A percentile compares a stretch with the other conserved stretches of the same genome.
phyloP scores from a whole-genome alignment of 345 rosid species.

The Euphorbia lathyris region DNA sequence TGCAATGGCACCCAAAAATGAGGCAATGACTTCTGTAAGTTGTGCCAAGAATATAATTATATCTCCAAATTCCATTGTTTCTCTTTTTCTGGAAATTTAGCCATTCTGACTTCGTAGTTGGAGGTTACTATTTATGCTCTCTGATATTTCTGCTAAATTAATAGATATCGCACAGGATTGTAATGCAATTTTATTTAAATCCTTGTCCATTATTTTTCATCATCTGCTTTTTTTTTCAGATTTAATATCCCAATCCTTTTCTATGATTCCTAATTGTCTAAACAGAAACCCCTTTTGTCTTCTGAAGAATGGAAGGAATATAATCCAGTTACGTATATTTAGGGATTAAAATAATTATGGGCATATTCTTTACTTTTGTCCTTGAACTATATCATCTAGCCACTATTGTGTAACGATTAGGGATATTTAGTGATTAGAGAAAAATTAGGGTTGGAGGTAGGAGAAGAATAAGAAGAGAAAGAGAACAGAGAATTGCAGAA shows the following conservation, averaged over 20 bases:
- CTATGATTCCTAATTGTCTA: too few relatives aligned
- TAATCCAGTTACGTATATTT: neutral
- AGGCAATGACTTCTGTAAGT: constrained; percentile 81
- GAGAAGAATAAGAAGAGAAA: too few relatives aligned
- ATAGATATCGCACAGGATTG: neutral
- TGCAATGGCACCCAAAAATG: constrained; percentile 82
- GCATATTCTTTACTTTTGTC: neutral
- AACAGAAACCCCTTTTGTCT: neutral
- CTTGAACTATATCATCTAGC: neutral
- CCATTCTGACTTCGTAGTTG: neutral
- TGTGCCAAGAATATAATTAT: neutral
- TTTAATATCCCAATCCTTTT: neutral
- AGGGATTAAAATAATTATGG: neutral
- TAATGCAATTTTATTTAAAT: neutral
- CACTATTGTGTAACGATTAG: too few relatives aligned
- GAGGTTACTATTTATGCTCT: neutral
- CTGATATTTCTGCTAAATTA: neutral
- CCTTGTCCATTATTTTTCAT: neutral
- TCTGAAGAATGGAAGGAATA: constrained; percentile 2
- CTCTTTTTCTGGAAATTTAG: neutral
- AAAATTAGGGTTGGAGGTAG: too few relatives aligned
- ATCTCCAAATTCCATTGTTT: neutral
- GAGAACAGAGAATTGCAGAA: too few relatives aligned
- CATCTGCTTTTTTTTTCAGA: too few relatives aligned
- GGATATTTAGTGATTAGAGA: too few relatives aligned